Evolutionary conservation across 1,139 yeast species (phyloP), one percentile per base, ranked within the genome.

Genomic region (Protomyces macrosporus): DNA sequence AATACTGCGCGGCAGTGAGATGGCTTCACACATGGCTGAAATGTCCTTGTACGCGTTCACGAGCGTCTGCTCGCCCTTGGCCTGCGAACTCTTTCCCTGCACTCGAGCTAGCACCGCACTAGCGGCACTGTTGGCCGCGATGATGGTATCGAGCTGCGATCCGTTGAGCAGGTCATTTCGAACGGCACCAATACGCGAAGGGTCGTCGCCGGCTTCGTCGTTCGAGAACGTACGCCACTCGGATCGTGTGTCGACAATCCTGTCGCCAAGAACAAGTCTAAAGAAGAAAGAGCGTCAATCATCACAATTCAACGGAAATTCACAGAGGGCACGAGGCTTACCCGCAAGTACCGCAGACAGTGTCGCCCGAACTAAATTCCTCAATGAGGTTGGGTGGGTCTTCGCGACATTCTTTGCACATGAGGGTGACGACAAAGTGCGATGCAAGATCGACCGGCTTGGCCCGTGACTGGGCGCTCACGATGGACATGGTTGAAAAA

Each of bases 101-200:
- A 96, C 93, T 71, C 97, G 81, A 72, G 86, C 90, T 71, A 93
- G 81, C 7, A 97, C 96, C 5, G 84, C 82, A 1, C 81, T 81
- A 3, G 78, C 79, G 63, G 88, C 90, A 55, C 88, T 88, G 39
- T 87, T 90, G 67, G 86, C 85, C 32, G 97, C 89, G 67, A 93
- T 95, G 80, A 91, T 85, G 4, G 98, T 93, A 30, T 96, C 90
- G 66, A 93, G 84, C 75, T 90, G 95, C 71, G 88, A 95, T 34
- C 95, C 88, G 72, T 91, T 98, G 70, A 95, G 79, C 67, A 91
- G 78, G 12, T 98, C 97, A 73, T 91, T 91, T n/a, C 95, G 87
- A 2, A 98, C 98, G 73, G 91, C 98, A 75, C 98, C 98, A 68
- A 93, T 98, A 88, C 98, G 98, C 71, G 95, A 87, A 3, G 98